Base-by-base conservation (phyloP, 139 green algal genomes). In the Yamagishiella unicocca region DNA sequence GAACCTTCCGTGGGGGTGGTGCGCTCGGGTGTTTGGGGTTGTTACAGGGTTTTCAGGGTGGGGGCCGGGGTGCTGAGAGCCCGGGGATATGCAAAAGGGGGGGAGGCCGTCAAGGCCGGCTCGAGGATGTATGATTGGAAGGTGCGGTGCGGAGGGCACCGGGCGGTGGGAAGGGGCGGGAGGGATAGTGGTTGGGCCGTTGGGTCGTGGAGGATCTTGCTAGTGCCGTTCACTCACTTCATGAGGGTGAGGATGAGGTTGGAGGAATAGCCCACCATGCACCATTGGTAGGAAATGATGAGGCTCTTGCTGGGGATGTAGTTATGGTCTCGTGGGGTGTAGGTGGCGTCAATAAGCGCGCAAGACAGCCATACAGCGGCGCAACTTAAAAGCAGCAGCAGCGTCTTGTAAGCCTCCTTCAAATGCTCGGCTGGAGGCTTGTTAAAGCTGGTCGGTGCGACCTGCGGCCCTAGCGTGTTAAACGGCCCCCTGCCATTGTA, bases 231-330 rank as follows among this genome's bases (percentile, higher is more conserved):
- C 9, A 73, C 75, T 72, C 35, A 89, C 84, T 88, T 88, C 68
- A 88, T 70, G 19, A 88, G 53, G 27, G 83, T 88, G 3, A 88
- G 71, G 24, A 88, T 82, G 4, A 88, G 54, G n/a, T 88, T 88
- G 3, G 70, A 88, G 0, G 83, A 54, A 43, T 88, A 88, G 21
- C 83, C 83, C 6, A 88, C 83, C 71, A 87, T 87, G 78, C 87
- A 90, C 79, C 86, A 90, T 46, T 90, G 86, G 67, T 87, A 87
- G 12, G 74, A 73, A 19, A 85, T 46, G 45, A 85, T 77, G n/a
- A 85, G 84, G 53, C 40, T 79, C 74, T 76, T 70, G 64, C 82
- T 80, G 22, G 54, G 83, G 1, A 82, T 8, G 50, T 82, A 82
- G 45, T 43, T 54, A 1, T 24, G 3, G 68, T 88, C 83, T 35